These are phyloP conservation scores for Dissophora ornata DNA, from an alignment of 192 early-diverging fungal species.

Conservation along the genomic window DNA sequence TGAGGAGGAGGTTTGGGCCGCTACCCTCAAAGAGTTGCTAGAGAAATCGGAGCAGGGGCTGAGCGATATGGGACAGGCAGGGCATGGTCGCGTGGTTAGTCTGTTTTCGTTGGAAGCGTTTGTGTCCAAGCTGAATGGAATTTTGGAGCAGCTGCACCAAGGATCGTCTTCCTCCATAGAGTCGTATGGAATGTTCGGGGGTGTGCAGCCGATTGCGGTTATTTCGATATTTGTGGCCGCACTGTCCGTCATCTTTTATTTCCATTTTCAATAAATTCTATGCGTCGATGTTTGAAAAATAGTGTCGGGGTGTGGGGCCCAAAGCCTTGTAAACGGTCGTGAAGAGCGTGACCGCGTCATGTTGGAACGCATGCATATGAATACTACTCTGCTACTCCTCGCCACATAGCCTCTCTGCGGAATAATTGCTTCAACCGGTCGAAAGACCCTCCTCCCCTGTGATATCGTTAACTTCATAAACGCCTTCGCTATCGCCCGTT, in stretches of 20 bases:
- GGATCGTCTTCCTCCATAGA: background rate
- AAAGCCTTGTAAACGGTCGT: too few relatives aligned
- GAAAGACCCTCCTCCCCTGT: too few relatives aligned
- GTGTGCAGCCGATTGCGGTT: constrained; percentile 1
- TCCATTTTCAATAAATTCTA: background rate
- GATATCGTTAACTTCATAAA: too few relatives aligned
- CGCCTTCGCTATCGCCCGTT: too few relatives aligned
- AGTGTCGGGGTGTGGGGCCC: too few relatives aligned
- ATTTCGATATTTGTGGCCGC: constrained; percentile 10
- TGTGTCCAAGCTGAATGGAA: constrained; percentile 71
- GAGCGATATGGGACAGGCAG: constrained; percentile 72
- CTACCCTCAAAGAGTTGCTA: constrained; percentile 67
- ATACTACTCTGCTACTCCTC: too few relatives aligned
- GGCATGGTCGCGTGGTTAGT: constrained; percentile 68
- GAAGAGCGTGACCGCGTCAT: too few relatives aligned
- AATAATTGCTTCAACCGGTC: too few relatives aligned
- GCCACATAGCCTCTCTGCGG: too few relatives aligned
- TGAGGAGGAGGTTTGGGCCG: constrained; percentile 69
- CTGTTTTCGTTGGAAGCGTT: constrained; percentile 77
- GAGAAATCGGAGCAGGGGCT: constrained; percentile 38
- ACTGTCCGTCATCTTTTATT: constrained; percentile 14
- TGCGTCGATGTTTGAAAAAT: too few relatives aligned
- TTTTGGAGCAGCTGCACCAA: constrained; percentile 60
- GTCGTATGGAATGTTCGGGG: constrained; percentile 10
- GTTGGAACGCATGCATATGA: too few relatives aligned